phyloP scores from a whole-genome alignment of 2,329 filamentous ascomycete genomes.

The Neofusicoccum kwambonambiense region DNA sequence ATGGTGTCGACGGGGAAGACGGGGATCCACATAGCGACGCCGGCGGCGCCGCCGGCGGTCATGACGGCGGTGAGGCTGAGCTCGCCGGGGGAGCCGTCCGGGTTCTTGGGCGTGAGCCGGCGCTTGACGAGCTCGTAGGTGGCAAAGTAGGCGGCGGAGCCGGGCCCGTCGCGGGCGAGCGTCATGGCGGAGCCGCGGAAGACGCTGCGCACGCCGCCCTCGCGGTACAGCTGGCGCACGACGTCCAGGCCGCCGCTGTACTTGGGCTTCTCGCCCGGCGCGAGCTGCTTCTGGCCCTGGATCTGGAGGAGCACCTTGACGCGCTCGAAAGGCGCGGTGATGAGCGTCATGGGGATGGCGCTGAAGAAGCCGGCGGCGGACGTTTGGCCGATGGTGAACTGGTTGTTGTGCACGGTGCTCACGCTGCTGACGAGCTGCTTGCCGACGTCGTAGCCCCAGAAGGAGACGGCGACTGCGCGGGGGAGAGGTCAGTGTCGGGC shows the following conservation, averaged over 20 bases:
- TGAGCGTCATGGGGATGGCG: constrained; percentile 93
- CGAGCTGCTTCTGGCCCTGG: constrained; percentile 83
- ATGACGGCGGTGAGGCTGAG: constrained; percentile 81
- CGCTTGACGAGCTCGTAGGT: constrained; percentile 97
- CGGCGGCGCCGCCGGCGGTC: constrained; percentile 82
- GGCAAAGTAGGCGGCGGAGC: constrained; percentile 92
- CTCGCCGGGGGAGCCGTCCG: constrained; percentile 70
- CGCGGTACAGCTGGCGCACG: constrained; percentile 86
- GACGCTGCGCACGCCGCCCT: constrained; percentile 86
- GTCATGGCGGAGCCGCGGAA: constrained; percentile 91
- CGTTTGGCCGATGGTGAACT: constrained; percentile 81
- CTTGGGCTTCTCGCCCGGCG: constrained; percentile 86
- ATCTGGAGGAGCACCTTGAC: constrained; percentile 98
- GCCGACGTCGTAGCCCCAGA: constrained; percentile 90
- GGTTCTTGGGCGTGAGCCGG: constrained; percentile 77
- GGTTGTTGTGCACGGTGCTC: constrained; percentile 64
- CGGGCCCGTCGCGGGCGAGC: constrained; percentile 88
- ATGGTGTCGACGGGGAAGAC: constrained; percentile 97
- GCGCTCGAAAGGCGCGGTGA: constrained; percentile 98
- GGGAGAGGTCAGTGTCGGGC: constrained; percentile 20
- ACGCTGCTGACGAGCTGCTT: constrained; percentile 77
- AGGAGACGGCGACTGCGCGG: constrained; percentile 60
- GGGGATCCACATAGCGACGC: constrained; percentile 98
- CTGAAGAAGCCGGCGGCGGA: constrained; percentile 91
- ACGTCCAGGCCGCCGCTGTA: constrained; percentile 88